Evolutionary conservation across 169 alveolate genomes (phyloP).

Genomic region (Plasmodium fragile): DNA sequence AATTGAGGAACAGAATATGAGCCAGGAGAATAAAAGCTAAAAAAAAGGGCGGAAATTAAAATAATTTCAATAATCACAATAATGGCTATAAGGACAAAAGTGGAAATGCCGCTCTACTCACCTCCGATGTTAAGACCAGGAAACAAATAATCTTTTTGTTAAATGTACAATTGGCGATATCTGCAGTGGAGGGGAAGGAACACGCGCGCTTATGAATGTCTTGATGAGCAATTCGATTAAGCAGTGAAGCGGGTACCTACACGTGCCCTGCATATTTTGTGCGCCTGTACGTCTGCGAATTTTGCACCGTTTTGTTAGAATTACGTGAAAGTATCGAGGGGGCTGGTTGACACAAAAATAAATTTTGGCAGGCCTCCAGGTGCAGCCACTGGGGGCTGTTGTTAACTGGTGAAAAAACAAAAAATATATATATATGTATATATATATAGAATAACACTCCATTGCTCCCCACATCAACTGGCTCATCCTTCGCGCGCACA

Average conservation of each 20-base stretch:
- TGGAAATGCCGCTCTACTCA: neutral
- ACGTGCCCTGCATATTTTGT: neutral
- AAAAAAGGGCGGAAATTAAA: constrained; percentile 16
- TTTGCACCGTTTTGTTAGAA: neutral
- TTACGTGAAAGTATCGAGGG: constrained; percentile 65
- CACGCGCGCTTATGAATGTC: neutral
- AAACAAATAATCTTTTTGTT: constrained; percentile 35
- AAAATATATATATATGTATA: neutral
- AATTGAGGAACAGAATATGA: constrained; percentile 58
- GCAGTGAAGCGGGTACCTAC: neutral
- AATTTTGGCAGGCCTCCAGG: constrained; percentile 56
- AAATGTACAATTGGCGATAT: constrained; percentile 47
- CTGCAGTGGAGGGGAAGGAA: neutral
- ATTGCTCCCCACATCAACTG: neutral
- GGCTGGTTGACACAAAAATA: constrained; percentile 62
- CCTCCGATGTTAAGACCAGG: constrained; percentile 49
- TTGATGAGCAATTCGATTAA: neutral
- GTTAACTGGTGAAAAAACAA: constrained; percentile 18
- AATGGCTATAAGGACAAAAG: neutral
- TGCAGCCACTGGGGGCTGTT: constrained; percentile 34
- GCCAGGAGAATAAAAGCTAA: constrained; percentile 55
- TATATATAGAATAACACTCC: neutral
- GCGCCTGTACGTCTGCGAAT: neutral
- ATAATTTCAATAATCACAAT: neutral
- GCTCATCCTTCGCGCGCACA: neutral